Evolutionary conservation across 306 rosid genomes (phyloP).

Genomic region (Cucumis hystrix): DNA sequence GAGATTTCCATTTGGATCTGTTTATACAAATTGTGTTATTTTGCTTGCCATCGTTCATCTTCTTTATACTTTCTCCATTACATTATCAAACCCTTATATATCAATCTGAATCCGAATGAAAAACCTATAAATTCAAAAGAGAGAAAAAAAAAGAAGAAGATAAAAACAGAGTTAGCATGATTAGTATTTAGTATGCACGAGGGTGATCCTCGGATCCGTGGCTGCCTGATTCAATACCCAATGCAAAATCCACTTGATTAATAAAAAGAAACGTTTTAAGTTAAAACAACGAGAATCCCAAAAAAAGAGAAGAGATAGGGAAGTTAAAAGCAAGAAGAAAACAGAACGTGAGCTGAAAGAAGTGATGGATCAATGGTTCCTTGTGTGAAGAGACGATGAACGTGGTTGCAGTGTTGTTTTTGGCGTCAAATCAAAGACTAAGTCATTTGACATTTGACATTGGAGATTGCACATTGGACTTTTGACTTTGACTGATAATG

Average conservation of each 20-base stretch:
- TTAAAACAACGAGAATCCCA: background rate
- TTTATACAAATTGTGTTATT: constrained; percentile 5
- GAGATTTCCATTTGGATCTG: constrained; percentile 5
- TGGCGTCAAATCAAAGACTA: too few species aligned
- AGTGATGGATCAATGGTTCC: background rate
- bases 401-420: too few species aligned
- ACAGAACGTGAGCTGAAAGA: background rate
- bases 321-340: background rate
- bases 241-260: background rate
- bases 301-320: background rate
- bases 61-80: background rate
- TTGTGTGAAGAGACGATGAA: background rate
- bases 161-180: background rate
- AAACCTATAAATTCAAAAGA: background rate
- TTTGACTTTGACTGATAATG: background rate
- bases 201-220: background rate
- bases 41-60: background rate
- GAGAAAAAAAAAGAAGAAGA: too few species aligned
- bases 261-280: background rate
- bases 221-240: background rate
- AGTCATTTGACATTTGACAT: background rate
- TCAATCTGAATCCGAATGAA: background rate
- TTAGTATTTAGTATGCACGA: background rate
- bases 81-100: background rate
- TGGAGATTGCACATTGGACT: too few species aligned